These are phyloP conservation scores for Cichorium intybus DNA, from an alignment of 140 eudicot genomes.

Conservation along the genomic window DNA sequence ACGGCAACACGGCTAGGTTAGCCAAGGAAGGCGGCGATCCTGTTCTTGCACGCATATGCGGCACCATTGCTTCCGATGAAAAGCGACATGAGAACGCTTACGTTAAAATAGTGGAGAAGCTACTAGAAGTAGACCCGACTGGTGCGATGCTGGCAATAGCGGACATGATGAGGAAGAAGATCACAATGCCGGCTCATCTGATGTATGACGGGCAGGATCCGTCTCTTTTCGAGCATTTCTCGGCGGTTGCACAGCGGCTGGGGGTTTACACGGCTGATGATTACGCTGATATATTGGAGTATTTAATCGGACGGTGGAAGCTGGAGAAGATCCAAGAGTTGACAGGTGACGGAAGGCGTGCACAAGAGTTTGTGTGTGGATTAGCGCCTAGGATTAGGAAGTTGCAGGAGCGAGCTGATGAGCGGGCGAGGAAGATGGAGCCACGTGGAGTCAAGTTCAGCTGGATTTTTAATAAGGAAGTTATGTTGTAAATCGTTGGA, in stretches of 20 bases:
- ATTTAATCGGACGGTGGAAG: slow-evolving; percentile 49
- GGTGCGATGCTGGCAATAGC: slow-evolving; percentile 53
- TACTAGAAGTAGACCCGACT: slow-evolving; percentile 63
- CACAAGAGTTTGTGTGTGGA: slow-evolving; percentile 71
- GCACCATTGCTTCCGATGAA: slow-evolving; percentile 73
- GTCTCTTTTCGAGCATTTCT: slow-evolving; percentile 47
- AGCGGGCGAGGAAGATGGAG: slow-evolving; percentile 36
- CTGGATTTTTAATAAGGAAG: slow-evolving; percentile 59
- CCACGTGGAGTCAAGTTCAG: slow-evolving; percentile 43
- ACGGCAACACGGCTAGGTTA: slow-evolving; percentile 65
- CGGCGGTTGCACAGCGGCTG: slow-evolving; percentile 52
- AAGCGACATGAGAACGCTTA: slow-evolving; percentile 77
- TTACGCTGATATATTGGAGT: slow-evolving; percentile 67
- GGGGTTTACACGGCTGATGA: slow-evolving; percentile 63
- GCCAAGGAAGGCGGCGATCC: slow-evolving; percentile 57
- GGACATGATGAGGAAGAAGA: slow-evolving; percentile 60
- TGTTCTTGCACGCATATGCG: slow-evolving; percentile 62
- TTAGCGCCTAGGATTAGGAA: slow-evolving; percentile 57
- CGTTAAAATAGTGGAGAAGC: slow-evolving; percentile 58
- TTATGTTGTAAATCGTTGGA: slow-evolving; percentile 13
- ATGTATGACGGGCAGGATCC: slow-evolving; percentile 73
- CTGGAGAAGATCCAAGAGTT: slow-evolving; percentile 57
- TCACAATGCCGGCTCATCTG: slow-evolving; percentile 77
- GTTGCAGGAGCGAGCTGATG: slow-evolving; percentile 59
- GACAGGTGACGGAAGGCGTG: slow-evolving; percentile 50